Evolutionary conservation across 2,329 filamentous ascomycete species (phyloP), one percentile per base, ranked within the genome.

Genomic region (Colletotrichum cuscutae): DNA sequence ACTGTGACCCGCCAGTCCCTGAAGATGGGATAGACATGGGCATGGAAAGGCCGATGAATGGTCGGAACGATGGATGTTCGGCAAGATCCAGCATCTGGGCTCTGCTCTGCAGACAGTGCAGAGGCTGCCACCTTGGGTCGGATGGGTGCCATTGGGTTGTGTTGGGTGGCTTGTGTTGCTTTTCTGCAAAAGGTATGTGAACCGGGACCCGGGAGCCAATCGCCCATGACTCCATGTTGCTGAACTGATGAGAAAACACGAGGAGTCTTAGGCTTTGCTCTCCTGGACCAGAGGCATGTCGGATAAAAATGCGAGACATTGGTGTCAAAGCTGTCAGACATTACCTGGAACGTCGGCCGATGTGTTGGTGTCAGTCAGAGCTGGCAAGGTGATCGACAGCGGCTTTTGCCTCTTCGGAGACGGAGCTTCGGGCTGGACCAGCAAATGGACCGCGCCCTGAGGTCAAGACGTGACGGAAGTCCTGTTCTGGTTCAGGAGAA

Each of bases 11-110:
- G 46, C 56, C 42, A 57, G 70, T 72, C 66, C 60, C 71, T 71
- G 71, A 70, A 71, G 46, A 46, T 56, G 52, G 24, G 59, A 49
- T 61, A 26, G 37, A 42, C 58, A 71, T 61, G 57, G 64, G 49
- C 35, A 64, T 13, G 28, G 28, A 32, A 8, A 42, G 56, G 53
- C 30, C 30, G 19, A 57, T 49, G 46, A 57, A 65, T 61, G 54
- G 70, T 52, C 69, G 60, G 66, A 61, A 32, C 54, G 65, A 70
- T 72, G 60, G 60, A 61, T 65, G 46, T 72, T 70, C 70, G 66
- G 70, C 56, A 72, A 70, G 66, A 72, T 72, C 71, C 71, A 72
- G 66, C 54, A 72, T 72, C 60, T 70, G 67, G 61, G 66, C 71
- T 57, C 28, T 69, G 66, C 49, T 53, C 28, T 69, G 65, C 57